Evolutionary conservation across 371 early-diverging fungal species (phyloP).

Genomic region (Phascolomyces articulosus): DNA sequence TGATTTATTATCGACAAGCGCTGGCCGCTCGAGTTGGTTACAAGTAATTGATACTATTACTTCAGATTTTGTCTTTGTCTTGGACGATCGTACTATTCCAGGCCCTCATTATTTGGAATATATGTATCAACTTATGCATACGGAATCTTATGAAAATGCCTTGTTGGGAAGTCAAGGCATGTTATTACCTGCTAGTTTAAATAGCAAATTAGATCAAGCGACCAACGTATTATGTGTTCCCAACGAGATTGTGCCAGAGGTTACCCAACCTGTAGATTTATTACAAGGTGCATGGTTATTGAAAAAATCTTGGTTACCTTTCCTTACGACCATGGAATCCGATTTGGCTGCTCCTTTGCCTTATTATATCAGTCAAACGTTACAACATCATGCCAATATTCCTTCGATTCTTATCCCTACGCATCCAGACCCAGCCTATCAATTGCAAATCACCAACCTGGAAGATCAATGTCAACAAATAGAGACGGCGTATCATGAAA

Average conservation of each 20-base stretch:
- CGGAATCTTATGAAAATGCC: slow-evolving; percentile 40
- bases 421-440: slow-evolving; percentile 12
- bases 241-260: slow-evolving; percentile 21
- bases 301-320: slow-evolving; percentile 34
- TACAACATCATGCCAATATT: slow-evolving; percentile 27
- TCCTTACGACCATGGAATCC: slow-evolving; percentile 17
- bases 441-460: not conserved
- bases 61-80: slow-evolving; percentile 40
- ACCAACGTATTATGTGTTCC: slow-evolving; percentile 34
- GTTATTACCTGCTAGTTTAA: slow-evolving; percentile 31
- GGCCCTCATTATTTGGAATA: slow-evolving; percentile 33
- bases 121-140: slow-evolving; percentile 37
- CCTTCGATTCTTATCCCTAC: slow-evolving; percentile 36
- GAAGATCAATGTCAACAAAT: slow-evolving; percentile 7
- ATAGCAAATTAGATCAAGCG: slow-evolving; percentile 10
- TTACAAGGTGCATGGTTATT: slow-evolving; percentile 43
- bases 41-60: slow-evolving; percentile 18
- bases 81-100: slow-evolving; percentile 39
- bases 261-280: slow-evolving; percentile 43
- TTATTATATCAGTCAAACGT: slow-evolving; percentile 37
- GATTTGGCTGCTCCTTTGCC: slow-evolving; percentile 29
- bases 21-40: slow-evolving; percentile 15
- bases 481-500: slow-evolving; percentile 4
- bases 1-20: slow-evolving; percentile 8
- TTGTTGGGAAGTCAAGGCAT: slow-evolving; percentile 46